Percentiles rank a stretch among this genome's conserved stretches.
These are phyloP conservation scores for Anisodus acutangulus DNA, from an alignment of 257 asterid species.

Conservation along the genomic window DNA sequence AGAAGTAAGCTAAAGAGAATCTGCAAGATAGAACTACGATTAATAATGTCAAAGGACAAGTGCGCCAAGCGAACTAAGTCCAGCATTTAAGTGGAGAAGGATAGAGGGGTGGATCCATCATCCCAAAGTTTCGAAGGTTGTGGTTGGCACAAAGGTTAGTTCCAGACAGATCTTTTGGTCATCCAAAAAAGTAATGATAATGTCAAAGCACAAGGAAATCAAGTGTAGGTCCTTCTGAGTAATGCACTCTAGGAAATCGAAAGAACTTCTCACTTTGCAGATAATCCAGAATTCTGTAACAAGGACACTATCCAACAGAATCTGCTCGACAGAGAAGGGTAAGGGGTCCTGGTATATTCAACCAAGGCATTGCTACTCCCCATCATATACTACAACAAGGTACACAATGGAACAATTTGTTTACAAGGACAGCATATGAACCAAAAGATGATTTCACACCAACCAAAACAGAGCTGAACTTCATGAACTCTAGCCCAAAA, in stretches of 20 bases:
- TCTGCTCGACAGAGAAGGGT: background rate
- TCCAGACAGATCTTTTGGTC: too few relatives aligned
- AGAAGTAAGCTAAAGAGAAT: background rate
- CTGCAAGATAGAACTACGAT: background rate
- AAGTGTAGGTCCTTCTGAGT: background rate
- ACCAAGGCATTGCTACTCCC: background rate
- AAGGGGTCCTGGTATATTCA: background rate
- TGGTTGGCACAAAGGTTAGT: too few relatives aligned
- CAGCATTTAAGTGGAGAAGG: too few relatives aligned
- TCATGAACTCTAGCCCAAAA: background rate
- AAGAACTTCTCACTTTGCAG: background rate
- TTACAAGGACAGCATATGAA: background rate
- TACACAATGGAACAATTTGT: background rate
- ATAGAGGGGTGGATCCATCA: too few relatives aligned
- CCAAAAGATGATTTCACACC: background rate
- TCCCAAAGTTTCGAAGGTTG: too few relatives aligned
- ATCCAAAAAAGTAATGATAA: background rate
- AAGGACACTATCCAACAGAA: background rate
- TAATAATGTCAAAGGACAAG: background rate
- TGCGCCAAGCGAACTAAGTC: too few relatives aligned
- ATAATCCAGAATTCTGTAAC: background rate
- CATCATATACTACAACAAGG: background rate
- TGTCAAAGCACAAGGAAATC: constrained; percentile 3
- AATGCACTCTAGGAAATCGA: background rate
- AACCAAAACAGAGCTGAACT: background rate